phyloP scores from a whole-genome alignment of 2,329 filamentous ascomycete genomes.

The Fusarium haematococcum region DNA sequence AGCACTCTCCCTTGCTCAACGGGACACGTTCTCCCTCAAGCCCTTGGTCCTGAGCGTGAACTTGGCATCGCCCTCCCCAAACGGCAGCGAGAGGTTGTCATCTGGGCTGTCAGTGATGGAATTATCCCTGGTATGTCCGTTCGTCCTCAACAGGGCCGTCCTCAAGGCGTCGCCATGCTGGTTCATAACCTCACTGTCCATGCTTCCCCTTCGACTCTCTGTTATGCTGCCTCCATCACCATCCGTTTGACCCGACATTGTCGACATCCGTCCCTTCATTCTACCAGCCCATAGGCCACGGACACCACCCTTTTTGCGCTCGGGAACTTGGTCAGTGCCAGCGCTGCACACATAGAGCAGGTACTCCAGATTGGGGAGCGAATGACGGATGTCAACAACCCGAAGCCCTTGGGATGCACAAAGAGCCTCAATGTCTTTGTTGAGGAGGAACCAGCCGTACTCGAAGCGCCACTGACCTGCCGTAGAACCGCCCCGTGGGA shows the following conservation, averaged over 20 bases:
- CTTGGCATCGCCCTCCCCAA: constrained; percentile 58
- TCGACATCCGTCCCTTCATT: constrained; percentile 52
- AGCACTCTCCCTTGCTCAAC: constrained; percentile 7
- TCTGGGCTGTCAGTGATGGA: constrained; percentile 28
- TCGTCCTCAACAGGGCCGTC: constrained; percentile 47
- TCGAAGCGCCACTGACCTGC: constrained; percentile 90
- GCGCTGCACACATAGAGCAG: constrained; percentile 90
- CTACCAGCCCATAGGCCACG: constrained; percentile 67
- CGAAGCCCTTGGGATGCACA: constrained; percentile 76
- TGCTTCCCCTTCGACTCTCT: constrained; percentile 57
- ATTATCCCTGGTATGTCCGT: constrained; percentile 35
- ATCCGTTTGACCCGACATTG: constrained; percentile 45
- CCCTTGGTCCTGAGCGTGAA: constrained; percentile 68
- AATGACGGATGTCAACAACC: constrained; percentile 91
- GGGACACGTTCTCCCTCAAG: constrained; percentile 61
- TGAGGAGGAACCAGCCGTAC: constrained; percentile 95
- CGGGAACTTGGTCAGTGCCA: constrained; percentile 73
- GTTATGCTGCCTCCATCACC: constrained; percentile 55
- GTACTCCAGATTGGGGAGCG: constrained; percentile 93
- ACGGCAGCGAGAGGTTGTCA: constrained; percentile 54
- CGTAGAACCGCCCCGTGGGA: constrained; percentile 68
- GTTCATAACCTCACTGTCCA: constrained; percentile 55
- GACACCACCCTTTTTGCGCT: constrained; percentile 71
- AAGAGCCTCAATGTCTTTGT: constrained; percentile 88
- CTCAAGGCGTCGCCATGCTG: constrained; percentile 57